Percentiles rank a stretch among this genome's conserved stretches.
Conservation (phyloP, 1,139 yeast genomes). For the Geotrichum phurueaensis region DNA sequence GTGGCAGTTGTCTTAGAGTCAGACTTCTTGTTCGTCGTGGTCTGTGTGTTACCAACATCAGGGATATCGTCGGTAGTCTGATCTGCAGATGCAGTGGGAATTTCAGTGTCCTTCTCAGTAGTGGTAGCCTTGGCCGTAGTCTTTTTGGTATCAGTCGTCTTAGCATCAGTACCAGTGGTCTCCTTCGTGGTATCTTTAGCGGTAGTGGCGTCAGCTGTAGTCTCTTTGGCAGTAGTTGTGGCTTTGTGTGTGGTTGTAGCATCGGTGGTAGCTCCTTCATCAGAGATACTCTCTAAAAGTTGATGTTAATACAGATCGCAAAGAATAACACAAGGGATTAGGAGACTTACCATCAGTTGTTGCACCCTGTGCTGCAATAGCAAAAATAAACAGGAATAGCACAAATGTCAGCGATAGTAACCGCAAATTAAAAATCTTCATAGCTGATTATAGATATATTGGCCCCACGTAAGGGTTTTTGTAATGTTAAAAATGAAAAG, state of each 20-base stretch:
- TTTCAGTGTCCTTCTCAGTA: conserved; percentile 1
- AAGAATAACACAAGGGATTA: not conserved
- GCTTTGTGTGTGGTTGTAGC: conserved; percentile 1
- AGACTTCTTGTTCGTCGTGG: conserved; percentile 5
- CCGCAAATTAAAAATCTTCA: conserved; percentile 2
- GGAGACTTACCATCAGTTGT: not conserved
- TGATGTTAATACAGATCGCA: not conserved
- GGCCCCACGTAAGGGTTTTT: not conserved
- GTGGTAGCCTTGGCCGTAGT: not conserved
- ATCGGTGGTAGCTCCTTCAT: conserved; percentile 4
- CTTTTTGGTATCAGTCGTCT: not conserved
- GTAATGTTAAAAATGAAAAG: not conserved
- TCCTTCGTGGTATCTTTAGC: not conserved
- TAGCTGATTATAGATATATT: not conserved
- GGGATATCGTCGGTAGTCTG: conserved; percentile 9
- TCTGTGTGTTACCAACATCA: conserved; percentile 7
- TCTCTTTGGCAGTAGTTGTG: conserved; percentile 10
- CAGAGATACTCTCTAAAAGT: not conserved
- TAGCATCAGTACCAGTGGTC: not conserved
- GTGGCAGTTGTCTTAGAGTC: conserved; percentile 4
- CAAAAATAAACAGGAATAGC: not conserved
- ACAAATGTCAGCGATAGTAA: conserved; percentile 3
- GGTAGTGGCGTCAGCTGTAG: no score
- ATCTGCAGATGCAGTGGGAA: not conserved
- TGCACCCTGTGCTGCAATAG: not conserved